Base-by-base conservation (phyloP, 208 protist genomes). In the Leishmania guyanensis region DNA sequence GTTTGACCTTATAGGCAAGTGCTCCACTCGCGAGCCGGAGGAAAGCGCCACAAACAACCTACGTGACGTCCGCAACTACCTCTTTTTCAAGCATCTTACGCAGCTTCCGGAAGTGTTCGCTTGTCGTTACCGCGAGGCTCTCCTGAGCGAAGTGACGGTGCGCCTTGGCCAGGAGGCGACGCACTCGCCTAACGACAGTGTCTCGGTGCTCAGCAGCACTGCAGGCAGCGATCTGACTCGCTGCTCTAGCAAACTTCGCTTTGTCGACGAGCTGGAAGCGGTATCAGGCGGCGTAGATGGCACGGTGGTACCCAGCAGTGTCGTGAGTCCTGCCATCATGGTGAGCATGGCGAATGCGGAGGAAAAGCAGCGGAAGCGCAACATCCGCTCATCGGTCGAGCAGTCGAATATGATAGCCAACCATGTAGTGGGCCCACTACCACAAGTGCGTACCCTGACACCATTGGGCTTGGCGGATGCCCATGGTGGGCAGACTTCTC, bases 201-300 rank as follows among this genome's bases (percentile, higher is more conserved):
- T 89, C 0, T 94, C 90, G 14, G 86, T 88, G 17, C 86, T 93
- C 29, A 93, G 89, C 83, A 92, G 87, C 82, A 91, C 83, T 26
- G 76, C 80, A 22, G 82, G 73, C 72, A 91, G 90, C 39, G 88
- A 94, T 75, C 78, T 88, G 74, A 51, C 91, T 33, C 84, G 86
- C 71, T 90, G 82, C 36, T 87, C 91, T 10, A 91, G 77, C 72
- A 91, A 89, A 75, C 78, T 94, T 64, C 90, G 90, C 73, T 94
- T 93, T 64, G 89, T 95, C 20, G 90, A 95, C 74, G 92, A 95
- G 84, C 83, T 95, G 68, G 90, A 95, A 78, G 90, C 91, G 6
- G 89, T 86, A 0, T 86, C 80, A 2, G 89, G 89, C 50, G 89
- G 88, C 20, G 75, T 91, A 17, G 88, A 93, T 70, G 89, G 91